Base-by-base conservation (phyloP, 306 rosid genomes). In the Castanospermum australe region DNA sequence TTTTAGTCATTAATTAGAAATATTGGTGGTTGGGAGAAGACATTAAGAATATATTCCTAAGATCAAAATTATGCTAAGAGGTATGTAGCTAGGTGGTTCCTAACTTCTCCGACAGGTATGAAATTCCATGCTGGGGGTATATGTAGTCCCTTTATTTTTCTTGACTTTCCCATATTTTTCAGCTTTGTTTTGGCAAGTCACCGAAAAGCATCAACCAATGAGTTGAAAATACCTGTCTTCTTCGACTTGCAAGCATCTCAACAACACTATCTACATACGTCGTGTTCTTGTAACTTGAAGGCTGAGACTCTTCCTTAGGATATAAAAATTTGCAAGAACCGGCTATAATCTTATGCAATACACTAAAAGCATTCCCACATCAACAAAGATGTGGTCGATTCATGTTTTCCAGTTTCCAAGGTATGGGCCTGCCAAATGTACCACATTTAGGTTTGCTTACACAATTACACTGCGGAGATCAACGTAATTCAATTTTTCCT, bases 231-330 rank as follows among this genome's bases (percentile, higher is more conserved):
- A 45, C 79, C 52, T 86, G 52, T 25, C 81, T 73, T 81, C 63
- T 67, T 75, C 71, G 50, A 68, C 68, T 80, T 73, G 47, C 79
- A 67, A 86, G 78, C 80, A 75, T 82, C 79, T 67, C 14, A 28
- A 38, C 8, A 59, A 63, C 28, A 5, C 35, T 8, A 8, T 6
- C 4, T 51, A 25, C 6, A 4, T 6, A 13, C 11, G 28, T 9
- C 28, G 1, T n/a, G 28, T 15, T 5, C 42, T 48, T n/a, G 36
- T 72, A 61, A 67, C 86, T 84, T 86, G 18, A 78, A 78, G 67
- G 56, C 44, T 41, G 73, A 80, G 78, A 51, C 45, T 63, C 67
- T 4, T 18, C 36, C 12, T 35, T 12, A 0, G 8, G 7, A 44
- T 15, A 54, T 22, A 47, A 20, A 63, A 28, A 15, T 20, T 69